A percentile compares a stretch with the other conserved stretches of the same genome.
Evolutionary conservation across 1,284 basidiomycete genomes (phyloP).

Genomic region (Neonothopanus nambi): DNA sequence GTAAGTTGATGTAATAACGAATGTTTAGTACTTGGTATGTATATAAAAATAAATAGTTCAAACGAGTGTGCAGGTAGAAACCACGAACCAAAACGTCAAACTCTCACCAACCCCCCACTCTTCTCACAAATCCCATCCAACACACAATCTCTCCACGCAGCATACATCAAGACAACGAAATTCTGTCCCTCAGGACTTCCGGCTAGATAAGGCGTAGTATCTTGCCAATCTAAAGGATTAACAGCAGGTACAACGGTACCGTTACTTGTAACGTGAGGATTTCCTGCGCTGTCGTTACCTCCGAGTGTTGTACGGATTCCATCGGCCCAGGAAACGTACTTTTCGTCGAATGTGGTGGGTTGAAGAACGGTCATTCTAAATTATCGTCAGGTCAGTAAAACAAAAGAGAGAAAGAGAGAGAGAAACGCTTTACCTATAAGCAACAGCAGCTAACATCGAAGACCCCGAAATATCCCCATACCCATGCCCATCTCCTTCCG

Average conservation of each 20-base stretch:
- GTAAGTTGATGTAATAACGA: too few relatives aligned
- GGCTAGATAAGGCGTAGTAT: constrained; percentile 22
- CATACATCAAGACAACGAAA: constrained; percentile 29
- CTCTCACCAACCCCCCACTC: too few relatives aligned
- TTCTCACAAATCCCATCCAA: not conserved
- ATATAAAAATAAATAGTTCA: too few relatives aligned
- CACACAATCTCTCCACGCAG: constrained; percentile 29
- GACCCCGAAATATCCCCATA: constrained; percentile 47
- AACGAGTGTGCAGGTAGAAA: too few relatives aligned
- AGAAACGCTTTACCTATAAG: too few relatives aligned
- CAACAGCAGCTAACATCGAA: constrained; percentile 41
- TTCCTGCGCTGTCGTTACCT: constrained; percentile 5
- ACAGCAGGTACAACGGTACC: constrained; percentile 27
- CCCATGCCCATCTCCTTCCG: constrained; percentile 28
- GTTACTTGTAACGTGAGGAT: constrained; percentile 19
- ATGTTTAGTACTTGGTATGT: too few relatives aligned
- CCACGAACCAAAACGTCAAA: too few relatives aligned
- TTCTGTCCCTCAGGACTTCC: constrained; percentile 29
- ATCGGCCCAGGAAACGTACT: constrained; percentile 33
- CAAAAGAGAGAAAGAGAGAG: too few relatives aligned
- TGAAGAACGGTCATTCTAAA: constrained; percentile 35
- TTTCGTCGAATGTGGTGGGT: constrained; percentile 24
- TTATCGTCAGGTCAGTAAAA: too few relatives aligned
- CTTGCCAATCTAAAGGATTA: constrained; percentile 26
- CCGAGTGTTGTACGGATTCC: constrained; percentile 22